These are phyloP conservation scores for Camelina laxa DNA, from an alignment of 345 rosid genomes.

Conservation along the genomic window DNA sequence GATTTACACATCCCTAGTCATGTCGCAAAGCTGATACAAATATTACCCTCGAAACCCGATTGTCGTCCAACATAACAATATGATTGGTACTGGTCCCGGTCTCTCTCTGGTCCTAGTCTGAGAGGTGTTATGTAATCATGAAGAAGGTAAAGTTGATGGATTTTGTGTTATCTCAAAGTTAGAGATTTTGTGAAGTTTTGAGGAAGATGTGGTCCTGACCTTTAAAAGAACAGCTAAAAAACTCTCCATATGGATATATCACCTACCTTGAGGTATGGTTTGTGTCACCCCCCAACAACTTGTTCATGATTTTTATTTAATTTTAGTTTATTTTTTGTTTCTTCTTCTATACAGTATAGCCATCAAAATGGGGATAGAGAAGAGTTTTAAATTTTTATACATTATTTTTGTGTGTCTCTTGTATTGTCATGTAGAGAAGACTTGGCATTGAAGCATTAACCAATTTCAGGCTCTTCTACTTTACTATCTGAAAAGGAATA, in stretches of 20 bases:
- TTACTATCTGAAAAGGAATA: constrained; percentile 35
- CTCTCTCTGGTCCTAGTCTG: constrained; percentile 16
- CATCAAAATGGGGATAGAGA: constrained; percentile 25
- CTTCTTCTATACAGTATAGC: not conserved
- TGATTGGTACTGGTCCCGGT: constrained; percentile 32
- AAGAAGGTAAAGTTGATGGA: constrained; percentile 38
- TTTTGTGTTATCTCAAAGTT: constrained; percentile 35
- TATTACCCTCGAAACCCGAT: not conserved
- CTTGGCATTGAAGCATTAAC: constrained; percentile 40
- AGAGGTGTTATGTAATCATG: constrained; percentile 31
- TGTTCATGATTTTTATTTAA: constrained; percentile 23
- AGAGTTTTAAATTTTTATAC: constrained; percentile 16
- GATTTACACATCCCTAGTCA: constrained; percentile 13
- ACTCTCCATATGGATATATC: constrained; percentile 43
- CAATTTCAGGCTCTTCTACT: constrained; percentile 30
- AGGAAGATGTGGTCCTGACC: constrained; percentile 42
- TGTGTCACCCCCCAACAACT: constrained; percentile 46
- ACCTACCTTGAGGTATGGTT: constrained; percentile 51
- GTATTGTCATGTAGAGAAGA: constrained; percentile 42
- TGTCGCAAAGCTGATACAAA: not conserved
- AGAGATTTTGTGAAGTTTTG: constrained; percentile 36
- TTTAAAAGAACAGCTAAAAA: constrained; percentile 39
- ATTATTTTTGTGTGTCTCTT: constrained; percentile 24
- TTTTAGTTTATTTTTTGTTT: not conserved
- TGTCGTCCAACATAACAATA: constrained; percentile 18